Base-by-base conservation (phyloP, 352 stramenopile species). In the Phytophthora constricta region DNA sequence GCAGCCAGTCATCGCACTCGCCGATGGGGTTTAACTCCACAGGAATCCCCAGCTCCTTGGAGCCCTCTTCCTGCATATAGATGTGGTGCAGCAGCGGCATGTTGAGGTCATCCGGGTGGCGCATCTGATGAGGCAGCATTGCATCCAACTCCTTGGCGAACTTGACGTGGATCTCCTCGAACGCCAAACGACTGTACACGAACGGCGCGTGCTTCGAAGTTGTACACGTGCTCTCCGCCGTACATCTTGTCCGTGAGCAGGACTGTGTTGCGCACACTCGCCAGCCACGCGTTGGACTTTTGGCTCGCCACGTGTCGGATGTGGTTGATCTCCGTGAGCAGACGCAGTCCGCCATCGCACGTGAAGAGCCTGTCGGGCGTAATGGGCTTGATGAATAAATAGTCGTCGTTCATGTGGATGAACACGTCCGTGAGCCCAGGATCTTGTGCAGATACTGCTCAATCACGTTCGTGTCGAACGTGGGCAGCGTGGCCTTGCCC, bases 361-460 rank as follows among this genome's bases (percentile, higher is more conserved):
- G 89, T 90, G 76, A 96, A 96, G 55, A 96, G 87, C 23, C 90
- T 82, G 39, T 93, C 76, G 14, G 89, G 89, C 34, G 74, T 77
- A 34, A 96, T 77, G 19, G 83, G 83, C 50, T 92, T 91, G 31
- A 89, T 87, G 68, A 96, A 96, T 70, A 96, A 79, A 74, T 95
- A 96, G 76, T 96, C 89, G 72, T 96, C 89, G 72, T 96, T 96
- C 70, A 96, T 85, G 58, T 96, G 89, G 72, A 96, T 95, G 65
- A 92, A 96, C 45, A 92, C 76, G 62, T 96, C 89, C 28, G 89
- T 91, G 45, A 96, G 76, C 0, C 86, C 89, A 87, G 89, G 60
- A 96, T 93, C 47, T 85, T 81, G 72, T 96, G 83, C 50, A 96
- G 65, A 37, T 93, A 96, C 70, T 96, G 89, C 72, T 96, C 89